These are phyloP conservation scores for Chamaenerion angustifolium DNA, from an alignment of 345 rosid species.

Conservation along the genomic window DNA sequence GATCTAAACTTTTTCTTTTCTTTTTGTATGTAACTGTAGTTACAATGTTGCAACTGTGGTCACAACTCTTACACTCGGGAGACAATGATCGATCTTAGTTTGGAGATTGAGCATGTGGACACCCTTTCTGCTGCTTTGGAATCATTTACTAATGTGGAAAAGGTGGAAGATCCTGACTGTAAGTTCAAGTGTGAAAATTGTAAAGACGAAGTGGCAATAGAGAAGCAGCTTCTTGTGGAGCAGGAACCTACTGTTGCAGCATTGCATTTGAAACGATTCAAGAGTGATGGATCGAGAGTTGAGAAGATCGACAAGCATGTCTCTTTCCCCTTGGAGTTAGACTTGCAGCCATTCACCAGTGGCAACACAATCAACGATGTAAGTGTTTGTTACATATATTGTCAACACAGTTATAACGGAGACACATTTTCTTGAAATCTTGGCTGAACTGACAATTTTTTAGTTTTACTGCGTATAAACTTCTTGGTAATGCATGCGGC, in stretches of 20 bases:
- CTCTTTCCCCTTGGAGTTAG: conserved; percentile 66
- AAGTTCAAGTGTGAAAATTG: conserved; percentile 60
- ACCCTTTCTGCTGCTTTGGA: conserved; percentile 45
- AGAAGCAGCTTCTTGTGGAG: conserved; percentile 70
- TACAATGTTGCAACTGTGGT: conserved; percentile 57
- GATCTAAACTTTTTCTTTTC: neutral
- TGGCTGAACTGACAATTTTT: too few species aligned
- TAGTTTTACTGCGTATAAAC: too few species aligned
- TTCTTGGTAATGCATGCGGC: neutral
- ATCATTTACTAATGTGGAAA: conserved; percentile 68
- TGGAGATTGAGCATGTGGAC: conserved; percentile 57
- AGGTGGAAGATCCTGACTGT: conserved; percentile 46
- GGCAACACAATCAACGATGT: conserved; percentile 20
- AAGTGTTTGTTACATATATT: conserved; percentile 12
- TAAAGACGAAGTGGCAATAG: conserved; percentile 44
- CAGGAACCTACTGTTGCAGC: conserved; percentile 51
- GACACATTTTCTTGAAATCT: too few species aligned
- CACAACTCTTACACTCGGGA: conserved; percentile 49
- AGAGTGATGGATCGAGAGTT: conserved; percentile 43
- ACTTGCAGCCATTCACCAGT: conserved; percentile 51
- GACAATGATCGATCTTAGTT: conserved; percentile 49
- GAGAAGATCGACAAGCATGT: conserved; percentile 70
- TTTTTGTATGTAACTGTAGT: conserved; percentile 17
- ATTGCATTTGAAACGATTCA: conserved; percentile 85
- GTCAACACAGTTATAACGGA: too few species aligned